phyloP scores from a whole-genome alignment of 148 eudicot genomes.

The Silene latifolia region DNA sequence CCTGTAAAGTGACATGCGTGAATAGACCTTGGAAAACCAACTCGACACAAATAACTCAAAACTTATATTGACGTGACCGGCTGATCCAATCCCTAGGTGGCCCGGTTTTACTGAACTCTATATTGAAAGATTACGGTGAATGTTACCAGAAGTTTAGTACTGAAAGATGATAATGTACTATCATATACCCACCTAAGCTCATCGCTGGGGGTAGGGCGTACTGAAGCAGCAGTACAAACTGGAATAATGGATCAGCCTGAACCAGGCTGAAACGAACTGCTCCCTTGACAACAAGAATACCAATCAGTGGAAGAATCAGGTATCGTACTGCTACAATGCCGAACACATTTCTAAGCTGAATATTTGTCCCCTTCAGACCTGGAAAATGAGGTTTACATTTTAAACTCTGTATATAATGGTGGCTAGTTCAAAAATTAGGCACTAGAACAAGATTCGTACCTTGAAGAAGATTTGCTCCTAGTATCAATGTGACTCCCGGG shows the following conservation, averaged over 20 bases:
- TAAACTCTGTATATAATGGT: background rate
- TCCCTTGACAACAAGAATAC: slow-evolving; percentile 51
- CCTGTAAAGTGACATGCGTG: slow-evolving; percentile 23
- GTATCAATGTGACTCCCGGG: slow-evolving; percentile 58
- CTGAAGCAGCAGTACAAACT: slow-evolving; percentile 73
- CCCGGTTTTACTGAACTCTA: no score
- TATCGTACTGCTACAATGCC: slow-evolving; percentile 57
- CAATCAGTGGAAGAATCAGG: slow-evolving; percentile 54
- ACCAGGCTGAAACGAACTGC: slow-evolving; percentile 48
- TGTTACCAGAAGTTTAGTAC: background rate
- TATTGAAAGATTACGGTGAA: background rate
- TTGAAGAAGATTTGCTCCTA: slow-evolving; percentile 80
- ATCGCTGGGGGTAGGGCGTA: slow-evolving; percentile 87
- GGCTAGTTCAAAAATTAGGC: background rate
- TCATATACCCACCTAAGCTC: slow-evolving; percentile 53
- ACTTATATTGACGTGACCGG: no score
- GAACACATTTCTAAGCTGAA: slow-evolving; percentile 37
- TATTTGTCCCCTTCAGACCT: slow-evolving; percentile 57
- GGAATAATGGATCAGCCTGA: slow-evolving; percentile 51
- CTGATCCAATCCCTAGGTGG: no score
- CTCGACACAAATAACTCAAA: background rate
- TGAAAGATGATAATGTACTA: background rate
- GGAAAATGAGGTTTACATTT: background rate
- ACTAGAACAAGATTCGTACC: slow-evolving; percentile 30
- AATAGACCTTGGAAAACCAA: background rate